Percentiles rank a stretch among this genome's conserved stretches.
Conservation (phyloP, 371 early-diverging fungal genomes). For the Rhizopus stolonifer region DNA sequence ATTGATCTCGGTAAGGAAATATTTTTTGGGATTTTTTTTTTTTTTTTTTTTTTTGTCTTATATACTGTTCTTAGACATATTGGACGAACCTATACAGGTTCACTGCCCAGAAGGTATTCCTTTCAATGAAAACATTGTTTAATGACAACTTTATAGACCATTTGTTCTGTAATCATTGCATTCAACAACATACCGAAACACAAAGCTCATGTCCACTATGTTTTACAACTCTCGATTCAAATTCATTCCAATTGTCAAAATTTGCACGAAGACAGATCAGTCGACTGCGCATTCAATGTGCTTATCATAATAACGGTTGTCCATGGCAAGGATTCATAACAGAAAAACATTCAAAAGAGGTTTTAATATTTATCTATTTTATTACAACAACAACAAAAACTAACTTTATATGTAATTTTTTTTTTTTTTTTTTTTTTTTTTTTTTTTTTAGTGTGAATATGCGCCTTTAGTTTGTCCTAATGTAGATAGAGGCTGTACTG, state of each 20-base stretch:
- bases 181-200: slow-evolving; percentile 34
- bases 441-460: slow-evolving; percentile 32
- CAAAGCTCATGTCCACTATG: slow-evolving; percentile 30
- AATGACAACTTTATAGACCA: slow-evolving; percentile 31
- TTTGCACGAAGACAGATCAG: slow-evolving; percentile 49
- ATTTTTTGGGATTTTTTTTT: too few relatives aligned
- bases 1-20: too few relatives aligned
- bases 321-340: slow-evolving; percentile 43
- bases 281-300: slow-evolving; percentile 41
- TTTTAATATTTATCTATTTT: too few relatives aligned
- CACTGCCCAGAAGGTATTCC: slow-evolving; percentile 56
- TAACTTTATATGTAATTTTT: neutral
- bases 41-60: too few relatives aligned
- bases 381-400: too few relatives aligned
- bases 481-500: slow-evolving; percentile 39
- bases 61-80: slow-evolving; percentile 37
- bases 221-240: slow-evolving; percentile 23
- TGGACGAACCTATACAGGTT: slow-evolving; percentile 55
- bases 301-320: slow-evolving; percentile 35
- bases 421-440: neutral
- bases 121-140: neutral
- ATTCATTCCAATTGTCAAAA: slow-evolving; percentile 43
- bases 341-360: slow-evolving; percentile 37
- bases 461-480: slow-evolving; percentile 37
- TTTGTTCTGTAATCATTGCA: slow-evolving; percentile 47